phyloP scores from a whole-genome alignment of 1,139 yeast genomes.

The Eremothecium cymbalariae region DNA sequence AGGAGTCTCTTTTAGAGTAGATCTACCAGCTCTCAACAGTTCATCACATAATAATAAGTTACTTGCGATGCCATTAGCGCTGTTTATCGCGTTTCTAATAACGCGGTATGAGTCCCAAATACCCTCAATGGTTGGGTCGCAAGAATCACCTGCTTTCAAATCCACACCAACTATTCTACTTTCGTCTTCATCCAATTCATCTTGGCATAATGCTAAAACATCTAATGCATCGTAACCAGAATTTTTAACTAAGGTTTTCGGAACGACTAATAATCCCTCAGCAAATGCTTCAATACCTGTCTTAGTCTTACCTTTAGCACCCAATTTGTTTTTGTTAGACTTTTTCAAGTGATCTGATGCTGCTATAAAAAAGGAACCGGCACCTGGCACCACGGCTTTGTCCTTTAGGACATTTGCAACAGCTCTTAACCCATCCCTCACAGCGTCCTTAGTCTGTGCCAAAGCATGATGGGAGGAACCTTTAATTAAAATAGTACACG shows the following conservation, averaged over 20 bases:
- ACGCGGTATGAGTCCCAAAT: constrained; percentile 96
- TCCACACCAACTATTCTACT: constrained; percentile 87
- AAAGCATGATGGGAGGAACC: constrained; percentile 88
- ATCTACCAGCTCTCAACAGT: constrained; percentile 89
- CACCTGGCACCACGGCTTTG: constrained; percentile 85
- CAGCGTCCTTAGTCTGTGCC: constrained; percentile 92
- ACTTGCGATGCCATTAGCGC: constrained; percentile 92
- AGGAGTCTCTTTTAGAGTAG: constrained; percentile 63
- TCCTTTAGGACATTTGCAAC: constrained; percentile 89
- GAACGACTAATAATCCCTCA: constrained; percentile 81
- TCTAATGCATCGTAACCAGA: constrained; percentile 93
- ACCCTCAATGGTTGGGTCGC: constrained; percentile 92
- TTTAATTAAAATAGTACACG: constrained; percentile 84
- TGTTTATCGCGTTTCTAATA: constrained; percentile 80
- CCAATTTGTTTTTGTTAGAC: constrained; percentile 39
- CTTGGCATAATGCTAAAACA: constrained; percentile 82
- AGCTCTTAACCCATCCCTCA: constrained; percentile 92
- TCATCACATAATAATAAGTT: constrained; percentile 92
- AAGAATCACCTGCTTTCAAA: constrained; percentile 84
- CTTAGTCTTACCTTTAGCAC: constrained; percentile 77
- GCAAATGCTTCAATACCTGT: constrained; percentile 91
- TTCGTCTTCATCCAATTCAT: constrained; percentile 61
- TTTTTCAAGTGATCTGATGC: constrained; percentile 60
- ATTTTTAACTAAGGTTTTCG: constrained; percentile 85
- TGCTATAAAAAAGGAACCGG: constrained; percentile 89